A percentile compares a stretch with the other conserved stretches of the same genome.
Conservation (phyloP, 345 rosid genomes). For the Salix brachista region DNA sequence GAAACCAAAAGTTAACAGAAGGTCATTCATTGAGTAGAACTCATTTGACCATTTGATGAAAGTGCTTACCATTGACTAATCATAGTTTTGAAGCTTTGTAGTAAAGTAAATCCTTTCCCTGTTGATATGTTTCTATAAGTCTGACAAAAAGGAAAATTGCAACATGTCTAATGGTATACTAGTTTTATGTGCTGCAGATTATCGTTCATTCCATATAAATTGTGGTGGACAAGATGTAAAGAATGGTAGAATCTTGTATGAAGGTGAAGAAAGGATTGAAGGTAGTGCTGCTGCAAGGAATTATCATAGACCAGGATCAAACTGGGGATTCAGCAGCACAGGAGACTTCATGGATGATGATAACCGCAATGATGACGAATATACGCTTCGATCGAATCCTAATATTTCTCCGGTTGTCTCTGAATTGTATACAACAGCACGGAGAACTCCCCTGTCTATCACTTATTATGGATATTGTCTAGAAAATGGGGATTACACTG, state of each 20-base stretch:
- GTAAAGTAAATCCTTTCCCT: no score
- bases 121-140: no score
- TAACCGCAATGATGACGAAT: no score
- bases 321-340: constrained; percentile 9
- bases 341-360: not conserved
- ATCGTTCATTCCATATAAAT: not conserved
- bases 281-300: not conserved
- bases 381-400: no score
- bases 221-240: not conserved
- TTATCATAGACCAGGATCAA: not conserved
- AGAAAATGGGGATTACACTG: no score
- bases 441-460: not conserved
- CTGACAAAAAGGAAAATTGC: not conserved
- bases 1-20: no score
- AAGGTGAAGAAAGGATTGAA: not conserved
- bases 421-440: not conserved
- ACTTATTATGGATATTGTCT: not conserved
- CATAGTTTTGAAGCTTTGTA: no score
- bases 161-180: not conserved
- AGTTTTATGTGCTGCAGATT: not conserved
- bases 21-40: no score
- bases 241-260: not conserved
- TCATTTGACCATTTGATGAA: no score
- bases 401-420: no score
- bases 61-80: no score